Conservation (phyloP, 2,329 filamentous ascomycete genomes). For the Alternaria arbusti region DNA sequence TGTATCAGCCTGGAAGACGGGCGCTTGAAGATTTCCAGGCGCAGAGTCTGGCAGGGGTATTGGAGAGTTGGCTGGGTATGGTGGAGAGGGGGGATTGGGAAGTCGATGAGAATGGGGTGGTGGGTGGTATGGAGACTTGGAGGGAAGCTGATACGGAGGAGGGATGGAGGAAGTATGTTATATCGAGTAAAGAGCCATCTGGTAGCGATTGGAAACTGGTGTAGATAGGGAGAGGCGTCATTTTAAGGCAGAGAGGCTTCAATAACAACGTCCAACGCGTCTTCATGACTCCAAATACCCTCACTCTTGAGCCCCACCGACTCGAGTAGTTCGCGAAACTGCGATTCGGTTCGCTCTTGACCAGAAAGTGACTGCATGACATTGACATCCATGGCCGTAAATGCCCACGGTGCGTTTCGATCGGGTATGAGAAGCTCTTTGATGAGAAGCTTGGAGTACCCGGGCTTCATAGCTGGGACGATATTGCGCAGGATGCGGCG, state of each 20-base stretch:
- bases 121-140: slow-evolving; percentile 12
- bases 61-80: not conserved
- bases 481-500: not conserved
- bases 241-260: not conserved
- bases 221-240: not conserved
- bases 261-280: not conserved
- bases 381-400: not conserved
- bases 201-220: not conserved
- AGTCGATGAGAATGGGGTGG: slow-evolving; percentile 14
- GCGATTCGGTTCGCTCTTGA: not conserved
- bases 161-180: slow-evolving; percentile 11
- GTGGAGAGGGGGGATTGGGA: slow-evolving; percentile 24
- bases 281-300: not conserved
- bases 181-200: not conserved
- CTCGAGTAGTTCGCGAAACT: not conserved
- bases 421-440: not conserved
- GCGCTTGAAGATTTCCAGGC: not conserved
- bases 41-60: not conserved
- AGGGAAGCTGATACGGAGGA: slow-evolving; percentile 11
- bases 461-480: not conserved
- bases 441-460: not conserved
- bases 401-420: not conserved
- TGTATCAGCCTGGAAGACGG: not conserved
- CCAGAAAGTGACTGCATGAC: not conserved
- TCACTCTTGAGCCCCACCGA: not conserved